These are phyloP conservation scores for Pelargonium myrrhifolium DNA, from an alignment of 441 rosid species.

Conservation along the genomic window DNA sequence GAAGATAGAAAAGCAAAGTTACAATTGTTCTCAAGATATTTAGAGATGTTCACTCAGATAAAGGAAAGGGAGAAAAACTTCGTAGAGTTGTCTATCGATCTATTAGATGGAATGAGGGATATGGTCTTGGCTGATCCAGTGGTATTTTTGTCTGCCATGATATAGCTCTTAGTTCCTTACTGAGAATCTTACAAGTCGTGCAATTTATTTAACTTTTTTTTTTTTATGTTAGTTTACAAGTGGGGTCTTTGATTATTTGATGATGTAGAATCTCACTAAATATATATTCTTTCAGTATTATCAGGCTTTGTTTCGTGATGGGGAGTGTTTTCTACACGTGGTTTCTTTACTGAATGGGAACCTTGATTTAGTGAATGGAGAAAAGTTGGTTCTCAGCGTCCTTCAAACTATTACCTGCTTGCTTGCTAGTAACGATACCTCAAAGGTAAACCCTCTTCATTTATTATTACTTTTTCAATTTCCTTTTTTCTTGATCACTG, in stretches of 20 bases:
- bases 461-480: conserved; percentile 4
- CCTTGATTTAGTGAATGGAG: conserved; percentile 67
- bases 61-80: conserved; percentile 75
- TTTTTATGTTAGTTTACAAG: background rate
- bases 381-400: conserved; percentile 82
- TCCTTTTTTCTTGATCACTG: background rate
- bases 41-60: conserved; percentile 86
- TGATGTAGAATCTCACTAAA: conserved; percentile 21
- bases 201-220: background rate
- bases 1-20: conserved; percentile 71
- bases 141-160: conserved; percentile 38
- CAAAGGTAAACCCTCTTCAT: conserved; percentile 57
- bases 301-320: conserved; percentile 85
- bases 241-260: conserved; percentile 15
- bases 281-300: conserved; percentile 59
- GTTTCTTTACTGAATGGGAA: conserved; percentile 92
- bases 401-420: conserved; percentile 81
- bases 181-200: background rate
- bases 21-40: conserved; percentile 81
- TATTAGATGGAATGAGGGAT: conserved; percentile 85
- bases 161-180: conserved; percentile 5
- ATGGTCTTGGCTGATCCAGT: conserved; percentile 52
- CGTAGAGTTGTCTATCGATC: conserved; percentile 59
- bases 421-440: conserved; percentile 73
- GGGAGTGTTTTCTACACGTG: conserved; percentile 94